A percentile compares a stretch with the other conserved stretches of the same genome.
phyloP scores from a whole-genome alignment of 2,329 filamentous ascomycete genomes.

The Colletotrichum incanum region DNA sequence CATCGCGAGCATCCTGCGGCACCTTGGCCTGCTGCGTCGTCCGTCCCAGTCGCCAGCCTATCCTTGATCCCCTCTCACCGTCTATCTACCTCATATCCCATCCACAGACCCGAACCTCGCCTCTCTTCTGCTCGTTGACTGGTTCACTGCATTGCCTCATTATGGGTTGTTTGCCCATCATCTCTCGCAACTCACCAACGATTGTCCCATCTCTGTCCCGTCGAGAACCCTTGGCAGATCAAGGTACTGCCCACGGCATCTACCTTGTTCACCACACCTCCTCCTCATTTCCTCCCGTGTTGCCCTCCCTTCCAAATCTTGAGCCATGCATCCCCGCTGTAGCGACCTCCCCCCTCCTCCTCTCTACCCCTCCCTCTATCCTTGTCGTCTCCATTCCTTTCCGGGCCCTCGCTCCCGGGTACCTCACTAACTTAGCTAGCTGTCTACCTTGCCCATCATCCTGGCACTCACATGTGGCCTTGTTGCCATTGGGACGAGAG shows the following conservation, averaged over 20 bases:
- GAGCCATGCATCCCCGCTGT: slow-evolving; percentile 30
- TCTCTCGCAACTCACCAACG: slow-evolving; percentile 32
- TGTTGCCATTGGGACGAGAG: slow-evolving; percentile 15
- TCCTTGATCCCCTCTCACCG: slow-evolving; percentile 7
- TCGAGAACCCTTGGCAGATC: slow-evolving; percentile 31
- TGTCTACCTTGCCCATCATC: slow-evolving; percentile 26
- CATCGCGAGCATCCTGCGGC: slow-evolving; percentile 8
- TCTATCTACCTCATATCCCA: slow-evolving; percentile 3
- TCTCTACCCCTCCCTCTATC: background rate
- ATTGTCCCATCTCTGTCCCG: slow-evolving; percentile 28
- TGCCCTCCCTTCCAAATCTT: slow-evolving; percentile 12
- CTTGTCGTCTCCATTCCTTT: slow-evolving; percentile 29
- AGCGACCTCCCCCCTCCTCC: slow-evolving; percentile 16
- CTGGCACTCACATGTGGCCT: slow-evolving; percentile 30
- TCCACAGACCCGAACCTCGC: background rate
- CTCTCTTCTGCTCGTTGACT: background rate
- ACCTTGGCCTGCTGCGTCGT: background rate
- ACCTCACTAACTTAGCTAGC: slow-evolving; percentile 27
- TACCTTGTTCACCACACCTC: slow-evolving; percentile 29
- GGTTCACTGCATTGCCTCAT: slow-evolving; percentile 16
- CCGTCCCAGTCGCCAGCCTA: background rate
- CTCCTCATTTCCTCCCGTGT: slow-evolving; percentile 24
- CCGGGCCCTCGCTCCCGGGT: slow-evolving; percentile 35
- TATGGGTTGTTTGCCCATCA: slow-evolving; percentile 27
- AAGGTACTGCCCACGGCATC: slow-evolving; percentile 20